Evolutionary conservation across 139 green algal genomes (phyloP), one percentile per base, ranked within the genome.

Genomic region (Coelastrella sp.): DNA sequence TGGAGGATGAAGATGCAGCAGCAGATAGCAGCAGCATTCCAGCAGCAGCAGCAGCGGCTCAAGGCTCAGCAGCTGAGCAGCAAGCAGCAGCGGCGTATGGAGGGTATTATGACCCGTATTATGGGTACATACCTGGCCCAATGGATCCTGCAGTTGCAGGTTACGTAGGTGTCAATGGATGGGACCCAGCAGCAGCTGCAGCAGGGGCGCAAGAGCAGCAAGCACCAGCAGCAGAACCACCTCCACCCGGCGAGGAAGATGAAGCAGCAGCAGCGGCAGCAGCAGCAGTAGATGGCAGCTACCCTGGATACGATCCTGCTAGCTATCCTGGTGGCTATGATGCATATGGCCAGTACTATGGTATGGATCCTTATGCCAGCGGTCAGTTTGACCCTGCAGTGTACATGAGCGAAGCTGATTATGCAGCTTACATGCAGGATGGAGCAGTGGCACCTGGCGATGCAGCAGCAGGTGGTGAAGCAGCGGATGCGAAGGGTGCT

Each of bases 221-320:
- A 71, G 51, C 17, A 5, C 53, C 62, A 35, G 50, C n/a, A 37
- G 40, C 35, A 25, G 75, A 69, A 25, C 50, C n/a, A 53, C 75
- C 75, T 25, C 78, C 78, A 27, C 78, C 78, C 6, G 78, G 35
- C 37, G 78, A 84, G 34, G 78, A 84, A 19, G 62, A 75, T 4
- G 78, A 48, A 74, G 57, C 76, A 74, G 76, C 60, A 63, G 78
- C 38, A 57, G 78, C 78, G 50, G 78, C 35, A 41, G 78, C 78
- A 35, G 78, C 60, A 43, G 78, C 60, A 17, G 78, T n/a, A 43
- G 59, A 60, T 60, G 19, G 78, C 57, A 62, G 59, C 78, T 15
- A 66, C 78, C 8, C 35, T 35, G 75, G 75, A 9, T 62, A 84
- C 30, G 30, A 43, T 34, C 1, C 62, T 5, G 8, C 75, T 19